A percentile compares a stretch with the other conserved stretches of the same genome.
Evolutionary conservation across 140 eudicot genomes (phyloP).

Genomic region (Bidens hawaiensis): DNA sequence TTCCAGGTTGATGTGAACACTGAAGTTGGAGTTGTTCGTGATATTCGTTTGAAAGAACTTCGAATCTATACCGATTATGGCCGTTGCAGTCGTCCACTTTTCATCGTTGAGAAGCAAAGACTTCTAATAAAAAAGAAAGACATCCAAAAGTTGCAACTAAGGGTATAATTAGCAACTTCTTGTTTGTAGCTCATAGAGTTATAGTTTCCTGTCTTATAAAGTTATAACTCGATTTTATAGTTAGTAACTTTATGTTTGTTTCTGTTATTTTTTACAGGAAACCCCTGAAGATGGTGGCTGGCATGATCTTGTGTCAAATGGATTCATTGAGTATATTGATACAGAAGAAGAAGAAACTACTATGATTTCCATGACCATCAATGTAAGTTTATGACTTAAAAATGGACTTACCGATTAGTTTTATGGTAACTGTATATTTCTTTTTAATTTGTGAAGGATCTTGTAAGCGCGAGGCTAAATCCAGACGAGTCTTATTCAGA

Average conservation of each 20-base stretch:
- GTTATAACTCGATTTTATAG: neutral
- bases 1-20: constrained; percentile 87
- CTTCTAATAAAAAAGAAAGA: constrained; percentile 83
- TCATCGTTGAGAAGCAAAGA: constrained; percentile 93
- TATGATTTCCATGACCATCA: constrained; percentile 98
- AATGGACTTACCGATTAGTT: neutral
- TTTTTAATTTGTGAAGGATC: constrained; percentile 54
- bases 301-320: constrained; percentile 86
- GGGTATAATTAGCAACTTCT: constrained; percentile 50
- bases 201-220: neutral
- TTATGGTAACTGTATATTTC: neutral
- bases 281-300: constrained; percentile 94
- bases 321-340: constrained; percentile 85
- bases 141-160: constrained; percentile 73
- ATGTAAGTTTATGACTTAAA: too few species aligned
- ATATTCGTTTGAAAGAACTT: constrained; percentile 86
- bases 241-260: neutral
- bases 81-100: constrained; percentile 95
- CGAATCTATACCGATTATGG: constrained; percentile 95
- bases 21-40: constrained; percentile 95
- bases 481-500: constrained; percentile 88
- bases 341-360: constrained; percentile 99
- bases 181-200: neutral
- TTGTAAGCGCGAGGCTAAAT: constrained; percentile 69
- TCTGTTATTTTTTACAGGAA: constrained; percentile 43